Base-by-base conservation (phyloP, 768 basidiomycete genomes). In the Nidularia pulvinata region DNA sequence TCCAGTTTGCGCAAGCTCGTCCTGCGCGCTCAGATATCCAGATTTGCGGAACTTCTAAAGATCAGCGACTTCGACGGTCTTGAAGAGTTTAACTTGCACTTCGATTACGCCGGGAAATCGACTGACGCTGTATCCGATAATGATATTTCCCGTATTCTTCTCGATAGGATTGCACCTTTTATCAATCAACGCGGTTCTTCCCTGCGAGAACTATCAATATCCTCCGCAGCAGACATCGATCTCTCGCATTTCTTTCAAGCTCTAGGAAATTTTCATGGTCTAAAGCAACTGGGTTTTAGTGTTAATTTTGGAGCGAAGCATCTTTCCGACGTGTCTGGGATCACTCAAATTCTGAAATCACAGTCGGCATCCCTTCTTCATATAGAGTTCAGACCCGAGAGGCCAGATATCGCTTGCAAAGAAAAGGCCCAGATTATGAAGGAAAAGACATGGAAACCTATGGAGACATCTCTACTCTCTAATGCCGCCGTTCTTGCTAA, bases 1-100 rank as follows among this genome's bases (percentile, higher is more conserved):
- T 48, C 57, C 5, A 73, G 63, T 52, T 53, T 76, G 9, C 65
- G 65, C 16, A 74, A 68, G 52, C 64, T 76, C 5, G 60, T 62
- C 1, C 53, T 76, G 30, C 65, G 64, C 10, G 68, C 69, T 0
- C 68, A 67, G 36, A 57, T 75, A 9, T 57, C 65, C 14, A 69
- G 64, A 45, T 71, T 72, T 50, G 59, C 64, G 33, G 57, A 69
- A 22, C 51, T 72, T 22, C 50, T 72, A 19, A 53, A 60, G 2
- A 58, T 65, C 22, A 57, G 67, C 2, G 57, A 67, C 46, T 73
- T 73, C 32, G 57, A 60, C 16, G 56, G 61, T 22, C 56, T 76
- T 16, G 61, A 68, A n/a, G 70, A 71, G 37, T 49, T 76, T 22
- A 64, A 69, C 33, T 58, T 76, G 3, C 55, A 64, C 46, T 70